A percentile compares a stretch with the other conserved stretches of the same genome.
These are phyloP conservation scores for Micromonas commoda DNA, from an alignment of 139 green algal species.

Conservation along the genomic window DNA sequence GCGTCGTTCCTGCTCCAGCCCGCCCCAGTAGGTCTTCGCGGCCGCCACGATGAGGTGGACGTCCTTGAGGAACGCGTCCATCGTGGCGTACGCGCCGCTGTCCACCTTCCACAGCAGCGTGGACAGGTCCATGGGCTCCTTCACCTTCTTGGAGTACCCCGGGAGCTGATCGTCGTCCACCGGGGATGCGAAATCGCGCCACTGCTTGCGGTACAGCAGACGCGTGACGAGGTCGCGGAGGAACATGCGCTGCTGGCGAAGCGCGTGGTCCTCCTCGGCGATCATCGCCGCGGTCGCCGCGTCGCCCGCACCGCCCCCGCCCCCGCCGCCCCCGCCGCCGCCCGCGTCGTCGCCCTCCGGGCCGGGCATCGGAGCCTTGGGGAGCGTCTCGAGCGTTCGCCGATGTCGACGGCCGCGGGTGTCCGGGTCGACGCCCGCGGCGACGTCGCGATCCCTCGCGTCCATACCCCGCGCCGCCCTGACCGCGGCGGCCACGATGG, in stretches of 20 bases:
- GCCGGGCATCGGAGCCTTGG: neutral
- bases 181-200: conserved; percentile 49
- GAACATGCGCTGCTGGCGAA: conserved; percentile 59
- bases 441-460: neutral
- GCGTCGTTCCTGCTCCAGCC: neutral
- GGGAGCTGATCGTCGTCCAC: conserved; percentile 42
- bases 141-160: conserved; percentile 34
- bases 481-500: neutral
- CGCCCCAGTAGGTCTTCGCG: conserved; percentile 36
- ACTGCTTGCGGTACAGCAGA: conserved; percentile 53
- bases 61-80: conserved; percentile 56
- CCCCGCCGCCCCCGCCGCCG: conserved; percentile 21
- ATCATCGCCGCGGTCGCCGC: conserved; percentile 21
- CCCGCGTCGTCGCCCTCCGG: neutral
- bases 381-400: neutral
- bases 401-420: no score
- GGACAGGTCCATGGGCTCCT: conserved; percentile 61
- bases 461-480: neutral
- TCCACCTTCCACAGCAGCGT: conserved; percentile 65
- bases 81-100: conserved; percentile 49
- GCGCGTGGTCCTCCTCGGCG: conserved; percentile 42
- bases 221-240: conserved; percentile 52
- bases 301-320: neutral
- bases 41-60: conserved; percentile 46
- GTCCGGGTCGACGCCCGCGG: no score